Evolutionary conservation across 2,329 filamentous ascomycete species (phyloP), one percentile per base, ranked within the genome.

Genomic region (Aspergillus tanneri): DNA sequence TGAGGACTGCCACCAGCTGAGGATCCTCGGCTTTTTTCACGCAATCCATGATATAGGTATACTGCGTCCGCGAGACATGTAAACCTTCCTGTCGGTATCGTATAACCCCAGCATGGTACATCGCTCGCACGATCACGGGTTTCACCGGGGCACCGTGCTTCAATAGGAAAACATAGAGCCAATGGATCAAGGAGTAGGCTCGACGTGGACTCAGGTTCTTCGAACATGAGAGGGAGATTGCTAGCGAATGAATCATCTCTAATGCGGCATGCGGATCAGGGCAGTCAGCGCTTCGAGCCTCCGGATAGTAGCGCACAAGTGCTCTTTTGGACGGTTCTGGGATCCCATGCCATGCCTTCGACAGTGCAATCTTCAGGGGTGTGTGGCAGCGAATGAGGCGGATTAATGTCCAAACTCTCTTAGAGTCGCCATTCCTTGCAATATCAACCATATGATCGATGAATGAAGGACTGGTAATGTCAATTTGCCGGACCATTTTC

Each of bases 101-200:
- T 19, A 72, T 64, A 19, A 81, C 64, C 12, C 75, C 78, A 18
- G 75, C 73, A 54, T 74, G 68, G 47, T 78, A 77, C 57, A 82
- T 55, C 0, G 79, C 76, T 24, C 74, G 71, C 5, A 70, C 71
- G 48, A 82, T 63, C 3, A 67, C 53, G 1, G 72, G 67, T 14
- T 65, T 62, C 12, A 80, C 59, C 2, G 72, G 72, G 7, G 71
- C 74, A 39, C 67, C 54, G 36, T 74, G 67, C 19, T 64, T 63
- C 18, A 64, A 59, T 3, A 81, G 66, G 53, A 72, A 76, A 5
- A 62, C 56, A 55, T 77, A 79, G 44, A 75, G 71, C 62, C 72
- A 72, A 54, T 72, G 69, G 6, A 79, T 71, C 22, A 74, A 57
- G n/a, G 70, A 63, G 49, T 73, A 77, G 0, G 77, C 69, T 9